phyloP scores from a whole-genome alignment of 768 basidiomycete species.

The Lactarius psammicola region DNA sequence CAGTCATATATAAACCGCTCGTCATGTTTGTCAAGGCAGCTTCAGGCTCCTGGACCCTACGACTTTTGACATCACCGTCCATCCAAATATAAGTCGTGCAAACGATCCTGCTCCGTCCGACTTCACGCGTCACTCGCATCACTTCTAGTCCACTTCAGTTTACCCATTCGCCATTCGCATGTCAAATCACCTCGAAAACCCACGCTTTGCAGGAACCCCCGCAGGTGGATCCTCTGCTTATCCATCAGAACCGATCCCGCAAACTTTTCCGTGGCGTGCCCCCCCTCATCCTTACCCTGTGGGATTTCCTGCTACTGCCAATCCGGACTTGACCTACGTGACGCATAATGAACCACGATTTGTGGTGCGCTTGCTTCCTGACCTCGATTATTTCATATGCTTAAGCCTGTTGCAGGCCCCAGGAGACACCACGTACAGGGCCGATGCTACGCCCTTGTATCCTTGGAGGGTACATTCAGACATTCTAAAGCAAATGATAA shows the following conservation, averaged over 20 bases:
- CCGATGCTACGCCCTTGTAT: neutral
- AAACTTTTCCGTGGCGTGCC: neutral
- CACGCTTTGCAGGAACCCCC: neutral
- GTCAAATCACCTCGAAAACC: neutral
- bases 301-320: neutral
- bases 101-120: neutral
- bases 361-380: neutral
- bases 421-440: too few relatives aligned
- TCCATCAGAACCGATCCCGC: neutral
- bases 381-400: neutral
- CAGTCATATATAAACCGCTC: slow-evolving; percentile 19
- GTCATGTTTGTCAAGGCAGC: slow-evolving; percentile 1
- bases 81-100: neutral
- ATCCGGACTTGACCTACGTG: neutral
- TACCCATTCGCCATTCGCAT: neutral
- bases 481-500: neutral
- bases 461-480: neutral
- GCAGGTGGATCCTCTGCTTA: neutral
- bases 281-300: neutral
- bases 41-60: slow-evolving; percentile 2
- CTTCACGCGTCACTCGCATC: too few relatives aligned
- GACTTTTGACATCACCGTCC: neutral
- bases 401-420: neutral
- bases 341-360: neutral
- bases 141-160: neutral